Evolutionary conservation across 164 flowering plant species (phyloP).

Genomic region (Brasenia schreberi): DNA sequence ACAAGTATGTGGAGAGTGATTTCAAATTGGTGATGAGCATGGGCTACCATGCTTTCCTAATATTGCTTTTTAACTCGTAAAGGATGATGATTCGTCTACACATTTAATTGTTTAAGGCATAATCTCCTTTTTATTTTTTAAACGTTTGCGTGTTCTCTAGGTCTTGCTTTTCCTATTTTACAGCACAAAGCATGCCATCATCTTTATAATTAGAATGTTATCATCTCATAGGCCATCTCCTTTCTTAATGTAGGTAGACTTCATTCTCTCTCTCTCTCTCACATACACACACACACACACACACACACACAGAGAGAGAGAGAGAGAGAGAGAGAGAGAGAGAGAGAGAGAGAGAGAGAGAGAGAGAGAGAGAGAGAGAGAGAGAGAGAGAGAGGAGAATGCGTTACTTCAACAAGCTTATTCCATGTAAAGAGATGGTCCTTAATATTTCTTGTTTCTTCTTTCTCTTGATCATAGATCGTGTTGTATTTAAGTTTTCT

Average conservation of each 20-base stretch:
- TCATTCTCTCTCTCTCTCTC: too few species aligned
- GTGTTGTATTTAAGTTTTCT: too few species aligned
- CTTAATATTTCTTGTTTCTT: not conserved
- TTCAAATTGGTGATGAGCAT: not conserved
- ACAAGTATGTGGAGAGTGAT: not conserved
- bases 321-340: too few species aligned
- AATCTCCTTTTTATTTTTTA: not conserved
- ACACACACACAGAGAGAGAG: not conserved
- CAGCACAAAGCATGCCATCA: not conserved
- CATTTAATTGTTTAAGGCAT: not conserved
- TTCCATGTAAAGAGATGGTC: not conserved
- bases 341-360: too few species aligned
- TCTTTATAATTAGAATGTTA: not conserved
- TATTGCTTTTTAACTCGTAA: not conserved
- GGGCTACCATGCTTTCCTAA: not conserved
- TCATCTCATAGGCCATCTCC: not conserved
- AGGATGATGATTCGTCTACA: not conserved
- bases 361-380: too few species aligned
- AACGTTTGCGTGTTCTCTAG: not conserved
- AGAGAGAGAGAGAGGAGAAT: not conserved
- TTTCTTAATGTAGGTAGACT: too few species aligned
- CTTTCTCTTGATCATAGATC: not conserved
- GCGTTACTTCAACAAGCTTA: not conserved
- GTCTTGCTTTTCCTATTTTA: not conserved
- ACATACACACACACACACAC: too few species aligned